These are phyloP conservation scores for Nannochloropsis gaditana DNA, from an alignment of 108 stramenopile species.

Conservation along the genomic window DNA sequence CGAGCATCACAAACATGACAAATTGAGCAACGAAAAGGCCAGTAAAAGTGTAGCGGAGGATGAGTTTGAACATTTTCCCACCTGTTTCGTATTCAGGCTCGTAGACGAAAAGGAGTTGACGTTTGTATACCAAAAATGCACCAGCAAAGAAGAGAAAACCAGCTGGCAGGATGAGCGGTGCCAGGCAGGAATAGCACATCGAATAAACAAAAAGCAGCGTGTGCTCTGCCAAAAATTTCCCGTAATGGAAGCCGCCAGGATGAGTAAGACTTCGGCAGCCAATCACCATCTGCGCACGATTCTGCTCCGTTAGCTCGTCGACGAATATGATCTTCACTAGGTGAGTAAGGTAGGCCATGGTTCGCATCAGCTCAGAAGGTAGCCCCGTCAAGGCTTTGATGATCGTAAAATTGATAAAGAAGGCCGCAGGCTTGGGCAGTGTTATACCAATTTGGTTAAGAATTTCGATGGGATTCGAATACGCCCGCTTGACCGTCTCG, in stretches of 20 bases:
- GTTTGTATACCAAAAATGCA: constrained; percentile 54
- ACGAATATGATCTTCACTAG: constrained; percentile 18
- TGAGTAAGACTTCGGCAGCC: constrained; percentile 27
- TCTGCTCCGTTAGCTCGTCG: constrained; percentile 11
- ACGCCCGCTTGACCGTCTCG: constrained; percentile 19
- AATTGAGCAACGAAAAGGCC: constrained; percentile 46
- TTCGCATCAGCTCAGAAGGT: constrained; percentile 25
- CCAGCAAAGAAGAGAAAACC: constrained; percentile 46
- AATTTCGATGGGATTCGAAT: background rate
- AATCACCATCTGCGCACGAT: background rate
- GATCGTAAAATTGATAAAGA: constrained; percentile 31
- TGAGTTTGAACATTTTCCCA: constrained; percentile 50
- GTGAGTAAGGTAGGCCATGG: constrained; percentile 1
- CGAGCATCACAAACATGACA: constrained; percentile 49
- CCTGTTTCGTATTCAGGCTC: constrained; percentile 55
- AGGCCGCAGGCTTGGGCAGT: constrained; percentile 23
- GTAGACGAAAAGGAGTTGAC: constrained; percentile 58
- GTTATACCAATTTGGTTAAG: constrained; percentile 18
- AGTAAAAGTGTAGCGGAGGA: constrained; percentile 47
- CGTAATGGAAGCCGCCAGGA: constrained; percentile 27
- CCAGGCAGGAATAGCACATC: constrained; percentile 23
- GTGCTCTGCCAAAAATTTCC: constrained; percentile 29
- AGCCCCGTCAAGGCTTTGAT: constrained; percentile 30
- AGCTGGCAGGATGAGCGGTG: constrained; percentile 32
- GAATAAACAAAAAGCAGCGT: constrained; percentile 33